Percentiles rank a stretch among this genome's conserved stretches.
These are phyloP conservation scores for Ettlia oleoabundans DNA, from an alignment of 139 green algal genomes.

Conservation along the genomic window DNA sequence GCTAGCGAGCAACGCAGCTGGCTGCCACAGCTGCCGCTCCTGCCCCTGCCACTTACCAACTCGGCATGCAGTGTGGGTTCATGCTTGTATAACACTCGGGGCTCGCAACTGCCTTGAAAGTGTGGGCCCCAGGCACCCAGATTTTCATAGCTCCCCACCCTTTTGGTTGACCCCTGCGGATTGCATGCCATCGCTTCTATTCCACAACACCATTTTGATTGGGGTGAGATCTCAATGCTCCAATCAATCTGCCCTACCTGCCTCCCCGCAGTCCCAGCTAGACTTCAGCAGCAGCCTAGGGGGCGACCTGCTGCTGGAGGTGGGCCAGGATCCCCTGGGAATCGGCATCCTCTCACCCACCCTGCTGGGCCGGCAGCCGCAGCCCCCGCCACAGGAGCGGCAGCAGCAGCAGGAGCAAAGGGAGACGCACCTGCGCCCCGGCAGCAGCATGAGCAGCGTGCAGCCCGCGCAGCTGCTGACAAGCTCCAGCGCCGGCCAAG, in stretches of 20 bases:
- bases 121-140: too few species aligned
- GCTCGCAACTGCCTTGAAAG: too few species aligned
- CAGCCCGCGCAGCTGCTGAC: neutral
- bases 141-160: too few species aligned
- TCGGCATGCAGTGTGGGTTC: too few species aligned
- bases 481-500: too few species aligned
- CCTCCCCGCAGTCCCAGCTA: constrained; percentile 15
- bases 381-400: neutral
- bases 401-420: neutral
- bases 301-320: constrained; percentile 19
- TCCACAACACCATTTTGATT: neutral
- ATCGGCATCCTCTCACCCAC: constrained; percentile 1
- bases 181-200: too few species aligned
- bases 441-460: constrained; percentile 18
- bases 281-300: constrained; percentile 16
- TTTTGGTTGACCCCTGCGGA: too few species aligned
- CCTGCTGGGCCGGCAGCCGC: neutral
- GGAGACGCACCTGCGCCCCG: neutral
- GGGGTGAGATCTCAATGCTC: neutral
- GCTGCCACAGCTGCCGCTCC: neutral
- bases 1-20: neutral
- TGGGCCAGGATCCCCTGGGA: constrained; percentile 18
- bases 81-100: too few species aligned
- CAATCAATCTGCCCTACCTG: neutral
- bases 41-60: too few species aligned